A percentile compares a stretch with the other conserved stretches of the same genome.
phyloP scores from a whole-genome alignment of 2,329 filamentous ascomycete species.

The Thelonectria blattea region DNA sequence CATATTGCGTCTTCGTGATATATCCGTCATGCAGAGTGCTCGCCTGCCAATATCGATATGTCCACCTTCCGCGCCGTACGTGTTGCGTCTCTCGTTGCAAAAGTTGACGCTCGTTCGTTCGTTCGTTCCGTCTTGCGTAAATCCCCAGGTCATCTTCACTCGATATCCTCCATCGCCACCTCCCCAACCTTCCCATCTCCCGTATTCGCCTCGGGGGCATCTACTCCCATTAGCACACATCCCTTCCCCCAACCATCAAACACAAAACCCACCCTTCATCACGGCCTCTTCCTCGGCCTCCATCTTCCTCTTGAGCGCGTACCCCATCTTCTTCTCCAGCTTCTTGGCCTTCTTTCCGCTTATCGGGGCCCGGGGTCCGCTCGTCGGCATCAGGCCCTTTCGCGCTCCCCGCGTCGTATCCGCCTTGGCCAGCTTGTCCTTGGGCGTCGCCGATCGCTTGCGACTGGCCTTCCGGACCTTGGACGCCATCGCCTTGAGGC shows the following conservation, averaged over 20 bases:
- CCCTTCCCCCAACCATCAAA: constrained; percentile 4
- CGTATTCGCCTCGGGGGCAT: constrained; percentile 32
- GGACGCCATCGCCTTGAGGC: constrained; percentile 53
- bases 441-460: constrained; percentile 48
- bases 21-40: constrained; percentile 3
- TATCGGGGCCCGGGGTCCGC: constrained; percentile 57
- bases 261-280: constrained; percentile 51
- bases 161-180: constrained; percentile 39
- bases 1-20: constrained; percentile 13
- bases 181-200: constrained; percentile 30
- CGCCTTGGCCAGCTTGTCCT: constrained; percentile 48
- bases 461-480: constrained; percentile 52
- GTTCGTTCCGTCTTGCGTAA: too few relatives aligned
- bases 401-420: constrained; percentile 58
- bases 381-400: constrained; percentile 59
- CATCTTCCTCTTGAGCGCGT: constrained; percentile 60
- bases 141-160: constrained; percentile 26
- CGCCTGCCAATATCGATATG: not conserved
- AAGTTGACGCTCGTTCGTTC: not conserved
- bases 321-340: constrained; percentile 59
- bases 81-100: not conserved
- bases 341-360: constrained; percentile 64
- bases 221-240: constrained; percentile 20
- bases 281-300: constrained; percentile 56
- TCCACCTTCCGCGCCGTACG: not conserved